phyloP scores from a whole-genome alignment of 805 yeast species.

The Ogataea thermomethanolica region DNA sequence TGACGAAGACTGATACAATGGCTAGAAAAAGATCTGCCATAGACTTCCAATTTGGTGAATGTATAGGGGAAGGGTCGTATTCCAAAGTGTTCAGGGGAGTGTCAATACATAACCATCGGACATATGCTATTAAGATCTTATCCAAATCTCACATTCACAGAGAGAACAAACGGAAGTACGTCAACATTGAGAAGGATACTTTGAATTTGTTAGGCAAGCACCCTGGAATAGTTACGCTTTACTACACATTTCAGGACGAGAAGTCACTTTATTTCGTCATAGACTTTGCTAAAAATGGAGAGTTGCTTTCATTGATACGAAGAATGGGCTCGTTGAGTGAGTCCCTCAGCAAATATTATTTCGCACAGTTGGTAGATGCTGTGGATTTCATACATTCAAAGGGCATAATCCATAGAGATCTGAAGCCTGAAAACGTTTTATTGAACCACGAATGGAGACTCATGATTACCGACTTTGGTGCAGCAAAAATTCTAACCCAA shows the following conservation, averaged over 20 bases:
- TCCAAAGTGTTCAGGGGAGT: constrained; percentile 89
- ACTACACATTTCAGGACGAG: constrained; percentile 94
- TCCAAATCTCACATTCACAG: constrained; percentile 90
- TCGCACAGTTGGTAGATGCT: constrained; percentile 86
- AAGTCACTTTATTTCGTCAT: constrained; percentile 83
- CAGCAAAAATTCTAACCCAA: constrained; percentile 76
- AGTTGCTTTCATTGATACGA: constrained; percentile 73
- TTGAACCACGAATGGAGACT: constrained; percentile 81
- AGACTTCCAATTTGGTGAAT: constrained; percentile 85
- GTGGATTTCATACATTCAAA: constrained; percentile 82
- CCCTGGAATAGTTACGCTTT: constrained; percentile 89
- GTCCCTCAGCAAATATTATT: constrained; percentile 71
- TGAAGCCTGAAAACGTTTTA: constrained; percentile 91
- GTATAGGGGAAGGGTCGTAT: constrained; percentile 93
- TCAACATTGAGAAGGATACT: constrained; percentile 90
- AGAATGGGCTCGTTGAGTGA: constrained; percentile 77
- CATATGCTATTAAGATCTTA: constrained; percentile 87
- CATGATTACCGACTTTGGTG: constrained; percentile 95
- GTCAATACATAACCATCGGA: constrained; percentile 66
- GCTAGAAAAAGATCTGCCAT: constrained; percentile 55
- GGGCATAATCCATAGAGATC: constrained; percentile 90
- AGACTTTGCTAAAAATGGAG: constrained; percentile 96
- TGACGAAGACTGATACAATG: constrained; percentile 20
- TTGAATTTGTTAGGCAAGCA: constrained; percentile 84
- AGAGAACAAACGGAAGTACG: constrained; percentile 93